A percentile compares a stretch with the other conserved stretches of the same genome.
phyloP scores from a whole-genome alignment of 208 protist species.

The Leishmania amazonensis region DNA sequence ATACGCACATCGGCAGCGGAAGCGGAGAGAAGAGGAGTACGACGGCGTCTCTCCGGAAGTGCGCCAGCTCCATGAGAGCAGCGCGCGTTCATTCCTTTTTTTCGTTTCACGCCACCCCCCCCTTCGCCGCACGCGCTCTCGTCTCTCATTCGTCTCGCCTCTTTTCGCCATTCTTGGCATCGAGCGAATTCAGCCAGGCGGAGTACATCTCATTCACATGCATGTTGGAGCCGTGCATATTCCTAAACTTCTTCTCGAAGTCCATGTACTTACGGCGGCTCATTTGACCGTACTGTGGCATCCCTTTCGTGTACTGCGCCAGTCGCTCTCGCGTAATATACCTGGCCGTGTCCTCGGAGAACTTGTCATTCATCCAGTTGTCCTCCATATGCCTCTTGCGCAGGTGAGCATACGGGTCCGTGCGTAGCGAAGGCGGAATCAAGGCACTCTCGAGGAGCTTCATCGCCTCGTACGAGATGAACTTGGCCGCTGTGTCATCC shows the following conservation, averaged over 20 bases:
- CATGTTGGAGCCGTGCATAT: conserved; percentile 58
- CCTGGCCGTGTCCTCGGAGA: conserved; percentile 78
- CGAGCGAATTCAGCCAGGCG: conserved; percentile 71
- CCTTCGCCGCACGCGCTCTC: neutral
- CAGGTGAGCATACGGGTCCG: conserved; percentile 86
- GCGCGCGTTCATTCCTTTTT: neutral
- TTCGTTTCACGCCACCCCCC: neutral
- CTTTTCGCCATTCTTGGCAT: conserved; percentile 1
- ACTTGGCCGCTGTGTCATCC: conserved; percentile 76
- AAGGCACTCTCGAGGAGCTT: conserved; percentile 79
- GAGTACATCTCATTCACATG: conserved; percentile 84
- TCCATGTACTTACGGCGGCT: conserved; percentile 74
- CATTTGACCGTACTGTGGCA: conserved; percentile 75
- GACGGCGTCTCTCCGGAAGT: neutral
- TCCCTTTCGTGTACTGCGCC: conserved; percentile 78
- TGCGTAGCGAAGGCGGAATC: conserved; percentile 79
- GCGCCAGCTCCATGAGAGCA: neutral
- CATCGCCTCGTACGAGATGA: conserved; percentile 90
- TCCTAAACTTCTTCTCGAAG: conserved; percentile 73
- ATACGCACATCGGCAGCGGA: neutral
- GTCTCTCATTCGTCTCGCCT: neutral
- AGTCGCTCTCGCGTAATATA: conserved; percentile 76
- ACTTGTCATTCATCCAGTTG: conserved; percentile 92
- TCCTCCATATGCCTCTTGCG: conserved; percentile 91
- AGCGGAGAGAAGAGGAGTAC: neutral